phyloP scores from a whole-genome alignment of 2,329 filamentous ascomycete genomes.

The Onygenales sp. region DNA sequence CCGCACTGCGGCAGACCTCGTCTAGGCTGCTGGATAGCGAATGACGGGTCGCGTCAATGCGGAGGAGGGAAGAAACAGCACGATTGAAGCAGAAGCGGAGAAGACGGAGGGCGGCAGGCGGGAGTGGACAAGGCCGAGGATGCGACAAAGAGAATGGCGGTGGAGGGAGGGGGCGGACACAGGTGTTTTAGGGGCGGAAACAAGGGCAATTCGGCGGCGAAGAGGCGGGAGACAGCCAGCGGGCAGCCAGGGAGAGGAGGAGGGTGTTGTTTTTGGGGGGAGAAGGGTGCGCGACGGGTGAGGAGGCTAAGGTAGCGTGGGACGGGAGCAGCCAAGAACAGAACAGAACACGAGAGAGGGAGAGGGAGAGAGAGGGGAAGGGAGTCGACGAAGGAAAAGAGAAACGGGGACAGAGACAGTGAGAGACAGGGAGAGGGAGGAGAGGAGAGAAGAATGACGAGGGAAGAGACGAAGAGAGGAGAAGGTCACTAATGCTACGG shows the following conservation, averaged over 20 bases:
- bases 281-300: not conserved
- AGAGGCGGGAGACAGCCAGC: slow-evolving; percentile 10
- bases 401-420: slow-evolving; percentile 5
- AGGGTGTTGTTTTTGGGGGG: not conserved
- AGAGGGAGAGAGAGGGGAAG: slow-evolving; percentile 13
- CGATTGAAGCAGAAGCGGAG: not conserved
- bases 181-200: not conserved
- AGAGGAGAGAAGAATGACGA: not conserved
- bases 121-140: not conserved
- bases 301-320: slow-evolving; percentile 6
- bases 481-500: slow-evolving; percentile 1
- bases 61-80: not conserved
- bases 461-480: slow-evolving; percentile 1
- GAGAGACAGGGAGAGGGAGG: slow-evolving; percentile 1
- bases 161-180: not conserved
- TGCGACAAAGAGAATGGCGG: not conserved
- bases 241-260: not conserved
- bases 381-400: slow-evolving; percentile 5
- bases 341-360: slow-evolving; percentile 8
- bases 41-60: not conserved
- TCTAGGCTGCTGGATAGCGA: slow-evolving; percentile 2
- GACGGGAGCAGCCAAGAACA: slow-evolving; percentile 1
- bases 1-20: slow-evolving; percentile 12
- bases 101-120: not conserved
- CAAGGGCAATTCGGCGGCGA: slow-evolving; percentile 4